Percentiles rank a stretch among this genome's conserved stretches.
Conservation (phyloP, 441 rosid species). For the Gossypium schwendimanii region DNA sequence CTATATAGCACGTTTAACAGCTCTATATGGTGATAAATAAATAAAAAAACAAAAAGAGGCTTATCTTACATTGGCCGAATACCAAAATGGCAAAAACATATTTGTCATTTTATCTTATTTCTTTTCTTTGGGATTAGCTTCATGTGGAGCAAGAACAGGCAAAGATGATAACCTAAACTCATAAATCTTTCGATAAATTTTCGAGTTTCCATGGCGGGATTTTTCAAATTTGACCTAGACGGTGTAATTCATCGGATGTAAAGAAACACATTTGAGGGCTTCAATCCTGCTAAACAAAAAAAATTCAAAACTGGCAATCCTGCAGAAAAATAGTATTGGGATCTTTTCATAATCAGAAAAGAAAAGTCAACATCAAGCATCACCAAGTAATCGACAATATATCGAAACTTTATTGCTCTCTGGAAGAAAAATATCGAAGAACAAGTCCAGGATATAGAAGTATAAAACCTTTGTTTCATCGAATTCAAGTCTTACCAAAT, state of each 20-base stretch:
- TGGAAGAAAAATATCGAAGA: background rate
- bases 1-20: no score
- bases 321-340: background rate
- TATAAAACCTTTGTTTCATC: background rate
- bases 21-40: no score
- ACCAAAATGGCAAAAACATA: background rate
- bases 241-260: background rate
- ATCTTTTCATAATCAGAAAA: background rate
- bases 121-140: background rate
- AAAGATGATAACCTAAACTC: background rate
- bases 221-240: background rate
- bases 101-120: background rate
- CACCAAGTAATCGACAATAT: background rate
- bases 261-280: background rate
- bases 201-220: background rate
- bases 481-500: slow-evolving; percentile 6
- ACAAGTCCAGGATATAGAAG: background rate
- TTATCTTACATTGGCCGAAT: background rate
- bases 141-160: background rate
- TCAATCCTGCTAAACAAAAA: background rate
- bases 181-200: no score
- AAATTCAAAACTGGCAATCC: background rate
- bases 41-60: no score
- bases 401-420: background rate
- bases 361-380: background rate